phyloP scores from a whole-genome alignment of 257 asterid species.

The Solanum chmielewskii region DNA sequence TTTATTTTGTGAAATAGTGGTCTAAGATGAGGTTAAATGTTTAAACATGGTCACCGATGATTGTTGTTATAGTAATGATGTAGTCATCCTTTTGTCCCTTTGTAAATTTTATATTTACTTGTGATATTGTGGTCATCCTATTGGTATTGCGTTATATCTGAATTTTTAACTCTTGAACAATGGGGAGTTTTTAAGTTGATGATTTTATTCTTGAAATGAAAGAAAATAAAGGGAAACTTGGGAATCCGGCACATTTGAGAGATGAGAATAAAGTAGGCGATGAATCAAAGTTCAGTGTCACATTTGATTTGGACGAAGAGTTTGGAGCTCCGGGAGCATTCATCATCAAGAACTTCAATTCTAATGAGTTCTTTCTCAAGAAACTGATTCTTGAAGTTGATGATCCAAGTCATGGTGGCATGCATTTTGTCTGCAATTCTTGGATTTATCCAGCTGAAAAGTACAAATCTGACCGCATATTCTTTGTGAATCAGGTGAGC shows the following conservation, averaged over 20 bases:
- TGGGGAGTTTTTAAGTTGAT: not conserved
- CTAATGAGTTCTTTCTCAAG: slow-evolving; percentile 26
- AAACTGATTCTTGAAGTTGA: slow-evolving; percentile 16
- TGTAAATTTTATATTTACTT: not conserved
- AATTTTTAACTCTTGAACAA: not conserved
- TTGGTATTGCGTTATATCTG: not conserved
- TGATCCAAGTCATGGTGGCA: slow-evolving; percentile 2
- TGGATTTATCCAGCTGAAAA: slow-evolving; percentile 26
- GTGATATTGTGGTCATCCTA: not conserved
- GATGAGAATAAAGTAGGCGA: not conserved
- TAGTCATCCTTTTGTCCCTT: not conserved
- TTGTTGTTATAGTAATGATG: not conserved
- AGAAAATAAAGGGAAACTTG: not conserved
- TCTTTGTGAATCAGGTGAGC: slow-evolving; percentile 30
- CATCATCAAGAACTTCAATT: slow-evolving; percentile 14
- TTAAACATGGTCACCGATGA: not conserved
- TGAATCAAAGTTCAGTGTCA: not conserved
- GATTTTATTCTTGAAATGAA: not conserved
- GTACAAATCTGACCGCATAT: slow-evolving; percentile 19
- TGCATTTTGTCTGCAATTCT: slow-evolving; percentile 23
- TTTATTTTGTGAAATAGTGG: not conserved
- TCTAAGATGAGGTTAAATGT: not conserved
- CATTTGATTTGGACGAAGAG: slow-evolving; percentile 14
- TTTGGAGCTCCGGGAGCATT: slow-evolving; percentile 28
- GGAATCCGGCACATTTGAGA: not conserved